phyloP scores from a whole-genome alignment of 169 alveolate genomes.

The Hepatocystis sp. region DNA sequence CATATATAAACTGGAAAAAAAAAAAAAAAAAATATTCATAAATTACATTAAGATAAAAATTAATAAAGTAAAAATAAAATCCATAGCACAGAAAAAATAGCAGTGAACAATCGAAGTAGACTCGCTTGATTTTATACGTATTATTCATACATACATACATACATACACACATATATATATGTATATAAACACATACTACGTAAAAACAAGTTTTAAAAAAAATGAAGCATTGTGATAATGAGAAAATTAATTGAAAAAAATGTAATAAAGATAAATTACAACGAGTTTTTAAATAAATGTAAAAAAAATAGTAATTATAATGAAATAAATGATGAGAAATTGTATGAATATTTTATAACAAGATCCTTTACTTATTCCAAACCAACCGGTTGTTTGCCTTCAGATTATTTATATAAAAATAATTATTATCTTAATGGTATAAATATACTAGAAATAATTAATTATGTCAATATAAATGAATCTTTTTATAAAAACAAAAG shows the following conservation, averaged over 20 bases:
- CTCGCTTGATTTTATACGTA: too few species aligned
- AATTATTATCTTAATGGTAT: constrained; percentile 40
- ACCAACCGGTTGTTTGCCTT: constrained; percentile 63
- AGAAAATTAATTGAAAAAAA: constrained; percentile 60
- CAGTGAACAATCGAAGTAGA: too few species aligned
- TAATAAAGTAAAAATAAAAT: too few species aligned
- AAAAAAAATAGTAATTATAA: constrained; percentile 17
- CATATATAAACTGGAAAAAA: too few species aligned
- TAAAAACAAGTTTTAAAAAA: too few species aligned
- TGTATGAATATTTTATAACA: constrained; percentile 69
- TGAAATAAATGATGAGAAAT: constrained; percentile 35
- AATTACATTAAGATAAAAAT: too few species aligned
- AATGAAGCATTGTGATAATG: constrained; percentile 33
- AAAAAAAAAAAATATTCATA: too few species aligned
- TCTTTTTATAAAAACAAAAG: constrained; percentile 36
- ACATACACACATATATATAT: too few species aligned
- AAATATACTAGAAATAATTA: constrained; percentile 59
- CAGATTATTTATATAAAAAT: constrained; percentile 7
- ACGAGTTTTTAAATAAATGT: constrained; percentile 53
- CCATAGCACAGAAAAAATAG: too few species aligned
- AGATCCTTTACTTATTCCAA: constrained; percentile 53
- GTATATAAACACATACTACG: too few species aligned
- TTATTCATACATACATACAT: too few species aligned
- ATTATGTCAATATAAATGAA: constrained; percentile 70
- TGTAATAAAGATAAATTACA: constrained; percentile 68